Base-by-base conservation (phyloP, 495 filamentous ascomycete genomes). In the Neurospora sp. region DNA sequence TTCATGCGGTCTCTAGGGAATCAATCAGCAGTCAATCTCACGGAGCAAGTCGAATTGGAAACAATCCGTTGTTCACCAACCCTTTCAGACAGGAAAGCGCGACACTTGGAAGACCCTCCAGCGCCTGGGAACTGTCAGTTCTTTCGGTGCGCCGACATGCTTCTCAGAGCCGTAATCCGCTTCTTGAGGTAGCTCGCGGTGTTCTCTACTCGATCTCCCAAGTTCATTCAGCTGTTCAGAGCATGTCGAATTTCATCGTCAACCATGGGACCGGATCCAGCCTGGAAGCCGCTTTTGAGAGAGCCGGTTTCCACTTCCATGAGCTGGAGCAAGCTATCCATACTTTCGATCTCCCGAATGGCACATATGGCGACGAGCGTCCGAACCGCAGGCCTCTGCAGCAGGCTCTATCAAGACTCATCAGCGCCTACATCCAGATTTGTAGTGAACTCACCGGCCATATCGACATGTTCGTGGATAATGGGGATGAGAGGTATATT, bases 201-300 rank as follows among this genome's bases (percentile, higher is more conserved):
- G 90, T 97, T n/a, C 84, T 96, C 3, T 96, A 94, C 78, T 90
- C 94, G n/a, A 87, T 97, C 38, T 90, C 90, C 71, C 92, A 94
- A 76, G 85, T 95, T 20, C 91, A 94, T 76, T 88, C 89, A 1
- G 86, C 89, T 74, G 89, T 93, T 72, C 88, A 90, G 69, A 89
- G 87, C 7, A 81, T 95, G 70, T 88, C 91, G 73, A 88, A 88
- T 73, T 66, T 66, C 7, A 83, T 95, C 60, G 87, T 91, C 71
- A 89, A 89, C 72, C 88, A 91, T 23, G 88, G 88, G 37, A 87
- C 89, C 27, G 85, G 91, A 44, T 90, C 91, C 41, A 91, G 88
- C 74, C 86, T 95, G 8, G 92, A 93, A 78, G 87, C 91, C 71
- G 89, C 91, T 31, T 92, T 93, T 74, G 91, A 92, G 76, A 91